Evolutionary conservation across 2,329 filamentous ascomycete species (phyloP).

Genomic region (Colletotrichum shisoi): DNA sequence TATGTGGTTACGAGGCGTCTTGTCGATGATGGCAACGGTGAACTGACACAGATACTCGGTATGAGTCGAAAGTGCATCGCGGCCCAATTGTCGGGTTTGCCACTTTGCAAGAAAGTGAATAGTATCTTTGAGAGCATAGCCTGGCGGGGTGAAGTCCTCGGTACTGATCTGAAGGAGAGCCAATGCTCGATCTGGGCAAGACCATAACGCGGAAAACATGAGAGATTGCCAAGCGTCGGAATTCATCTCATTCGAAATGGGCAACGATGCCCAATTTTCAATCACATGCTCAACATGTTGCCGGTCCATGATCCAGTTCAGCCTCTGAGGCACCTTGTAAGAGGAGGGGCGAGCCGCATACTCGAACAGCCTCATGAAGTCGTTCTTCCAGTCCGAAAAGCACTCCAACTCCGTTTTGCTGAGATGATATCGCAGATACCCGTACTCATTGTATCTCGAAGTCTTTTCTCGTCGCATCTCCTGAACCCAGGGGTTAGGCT

Average conservation of each 20-base stretch:
- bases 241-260: neutral
- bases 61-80: constrained; percentile 5
- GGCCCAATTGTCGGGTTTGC: constrained; percentile 15
- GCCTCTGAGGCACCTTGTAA: constrained; percentile 12
- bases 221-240: constrained; percentile 45
- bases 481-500: neutral
- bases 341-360: neutral
- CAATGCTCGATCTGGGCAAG: constrained; percentile 46
- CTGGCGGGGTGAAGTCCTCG: constrained; percentile 48
- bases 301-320: constrained; percentile 46
- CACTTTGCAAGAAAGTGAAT: constrained; percentile 46
- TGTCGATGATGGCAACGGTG: constrained; percentile 25
- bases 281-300: constrained; percentile 43
- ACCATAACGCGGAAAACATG: constrained; percentile 50
- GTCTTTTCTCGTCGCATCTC: constrained; percentile 17
- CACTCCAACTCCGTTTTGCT: constrained; percentile 23
- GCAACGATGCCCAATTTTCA: constrained; percentile 40
- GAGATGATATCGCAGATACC: constrained; percentile 35
- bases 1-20: constrained; percentile 44
- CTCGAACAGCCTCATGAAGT: constrained; percentile 9
- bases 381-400: constrained; percentile 37
- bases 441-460: constrained; percentile 40
- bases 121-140: constrained; percentile 51
- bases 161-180: constrained; percentile 53
- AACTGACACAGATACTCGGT: constrained; percentile 42